Percentiles rank a stretch among this genome's conserved stretches.
Conservation (phyloP, 768 basidiomycete species). For the Lactarius trivialis region DNA sequence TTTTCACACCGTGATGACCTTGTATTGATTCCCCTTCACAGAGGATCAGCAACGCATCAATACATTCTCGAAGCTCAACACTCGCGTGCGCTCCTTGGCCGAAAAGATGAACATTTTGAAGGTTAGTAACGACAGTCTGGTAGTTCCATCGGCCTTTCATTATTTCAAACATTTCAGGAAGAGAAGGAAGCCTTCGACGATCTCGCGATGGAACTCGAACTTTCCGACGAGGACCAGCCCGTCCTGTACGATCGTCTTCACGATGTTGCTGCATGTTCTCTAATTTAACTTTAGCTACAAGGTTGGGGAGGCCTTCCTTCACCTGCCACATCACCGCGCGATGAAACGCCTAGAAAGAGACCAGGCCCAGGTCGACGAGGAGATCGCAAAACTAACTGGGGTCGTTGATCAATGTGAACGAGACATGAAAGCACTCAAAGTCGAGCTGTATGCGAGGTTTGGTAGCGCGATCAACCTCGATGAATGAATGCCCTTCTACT, state of each 20-base stretch:
- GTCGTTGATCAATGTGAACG: slow-evolving; percentile 60
- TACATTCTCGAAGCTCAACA: slow-evolving; percentile 86
- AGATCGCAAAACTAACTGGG: slow-evolving; percentile 44
- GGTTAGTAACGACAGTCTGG: slow-evolving; percentile 38
- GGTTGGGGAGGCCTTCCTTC: slow-evolving; percentile 84
- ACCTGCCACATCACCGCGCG: slow-evolving; percentile 64
- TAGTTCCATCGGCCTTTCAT: neutral
- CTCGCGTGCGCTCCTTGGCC: slow-evolving; percentile 62
- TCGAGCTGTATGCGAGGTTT: slow-evolving; percentile 82
- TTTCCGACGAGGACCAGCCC: slow-evolving; percentile 76
- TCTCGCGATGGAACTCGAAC: slow-evolving; percentile 78
- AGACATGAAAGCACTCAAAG: slow-evolving; percentile 77
- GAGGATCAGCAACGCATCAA: slow-evolving; percentile 88
- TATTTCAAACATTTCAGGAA: slow-evolving; percentile 46
- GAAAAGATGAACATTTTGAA: slow-evolving; percentile 67
- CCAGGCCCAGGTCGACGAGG: slow-evolving; percentile 49
- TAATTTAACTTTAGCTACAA: slow-evolving; percentile 54
- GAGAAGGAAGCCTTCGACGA: slow-evolving; percentile 95
- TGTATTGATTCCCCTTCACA: slow-evolving; percentile 20
- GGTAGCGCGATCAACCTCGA: slow-evolving; percentile 91
- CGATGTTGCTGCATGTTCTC: slow-evolving; percentile 1
- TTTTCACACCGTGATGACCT: neutral
- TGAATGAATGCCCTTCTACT: slow-evolving; percentile 37
- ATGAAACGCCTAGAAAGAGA: slow-evolving; percentile 66
- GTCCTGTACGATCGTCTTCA: slow-evolving; percentile 51